phyloP scores from a whole-genome alignment of 768 basidiomycete species.

The Russula emetica region DNA sequence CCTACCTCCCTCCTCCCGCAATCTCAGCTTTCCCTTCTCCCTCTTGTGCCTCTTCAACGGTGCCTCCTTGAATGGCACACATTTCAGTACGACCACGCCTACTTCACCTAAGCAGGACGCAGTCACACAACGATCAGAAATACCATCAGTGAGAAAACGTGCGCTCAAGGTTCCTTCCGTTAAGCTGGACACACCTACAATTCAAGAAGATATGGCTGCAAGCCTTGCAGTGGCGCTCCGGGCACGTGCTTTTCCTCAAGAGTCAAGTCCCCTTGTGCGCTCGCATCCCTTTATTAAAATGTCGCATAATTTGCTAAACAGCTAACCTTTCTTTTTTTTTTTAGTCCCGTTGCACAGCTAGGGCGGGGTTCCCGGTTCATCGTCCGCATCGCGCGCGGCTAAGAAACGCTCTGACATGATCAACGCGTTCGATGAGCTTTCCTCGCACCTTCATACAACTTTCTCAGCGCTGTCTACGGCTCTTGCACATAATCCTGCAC shows the following conservation, averaged over 20 bases:
- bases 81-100: background rate
- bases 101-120: constrained; percentile 14
- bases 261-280: constrained; percentile 76
- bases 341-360: constrained; percentile 64
- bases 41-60: constrained; percentile 7
- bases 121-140: background rate
- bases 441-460: constrained; percentile 70
- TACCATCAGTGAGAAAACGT: background rate
- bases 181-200: constrained; percentile 45
- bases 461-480: constrained; percentile 70
- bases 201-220: constrained; percentile 59
- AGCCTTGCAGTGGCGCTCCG: constrained; percentile 55
- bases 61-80: background rate
- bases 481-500: constrained; percentile 39
- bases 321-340: background rate
- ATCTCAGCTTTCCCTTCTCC: background rate
- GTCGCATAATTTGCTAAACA: background rate
- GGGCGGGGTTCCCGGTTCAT: constrained; percentile 48
- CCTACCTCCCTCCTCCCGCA: constrained; percentile 11
- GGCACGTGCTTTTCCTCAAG: constrained; percentile 72
- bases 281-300: background rate
- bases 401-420: constrained; percentile 63
- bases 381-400: constrained; percentile 46
- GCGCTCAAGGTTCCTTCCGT: constrained; percentile 39
- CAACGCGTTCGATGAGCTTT: constrained; percentile 61